Evolutionary conservation across 1,139 yeast species (phyloP), one percentile per base, ranked within the genome.

Genomic region (Sugiyamaella grinbergsii): DNA sequence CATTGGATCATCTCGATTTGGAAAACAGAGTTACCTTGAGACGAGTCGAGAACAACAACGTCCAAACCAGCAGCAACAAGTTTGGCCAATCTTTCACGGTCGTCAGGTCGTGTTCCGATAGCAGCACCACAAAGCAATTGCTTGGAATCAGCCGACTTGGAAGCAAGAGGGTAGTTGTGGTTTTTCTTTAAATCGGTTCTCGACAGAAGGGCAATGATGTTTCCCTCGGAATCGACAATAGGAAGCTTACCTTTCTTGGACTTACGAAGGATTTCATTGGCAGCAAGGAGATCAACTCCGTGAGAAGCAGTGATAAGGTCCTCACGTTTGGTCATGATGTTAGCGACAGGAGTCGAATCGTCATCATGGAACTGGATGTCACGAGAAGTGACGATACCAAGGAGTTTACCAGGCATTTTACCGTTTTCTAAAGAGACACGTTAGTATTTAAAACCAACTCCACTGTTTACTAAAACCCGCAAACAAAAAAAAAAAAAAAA

Each of bases 101-200:
- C 98, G 63, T 89, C 85, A 43, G 81, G 85, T 58, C 95, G 78
- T 58, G 98, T 93, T 73, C 98, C 98, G 68, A 93, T 82, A 57
- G 98, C 95, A 62, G 98, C 99, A 79, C 98, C 98, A 80, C 96
- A 89, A 67, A 94, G 80, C 70, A 93, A 81, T 76, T 93, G 99
- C 79, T 93, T 93, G 53, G 98, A 88, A 64, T 84, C 79, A 67
- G 82, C 85, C 39, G 96, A 86, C 77, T 93, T 93, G 59, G 98
- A 90, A 55, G 98, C 98, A 61, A 83, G 78, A 64, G 99, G 99
- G 77, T 80, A 93, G 70, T 81, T 80, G 76, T 86, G 86, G 76
- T 94, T 93, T 80, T 93, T 93, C 79, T 89, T 95, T 76, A 93
- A 82, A 75, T 93, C 98, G 54, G 97, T 90, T 77, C 96, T 85